These are phyloP conservation scores for Avena insularis DNA, from an alignment of 176 grass and related monocot species.

Conservation along the genomic window DNA sequence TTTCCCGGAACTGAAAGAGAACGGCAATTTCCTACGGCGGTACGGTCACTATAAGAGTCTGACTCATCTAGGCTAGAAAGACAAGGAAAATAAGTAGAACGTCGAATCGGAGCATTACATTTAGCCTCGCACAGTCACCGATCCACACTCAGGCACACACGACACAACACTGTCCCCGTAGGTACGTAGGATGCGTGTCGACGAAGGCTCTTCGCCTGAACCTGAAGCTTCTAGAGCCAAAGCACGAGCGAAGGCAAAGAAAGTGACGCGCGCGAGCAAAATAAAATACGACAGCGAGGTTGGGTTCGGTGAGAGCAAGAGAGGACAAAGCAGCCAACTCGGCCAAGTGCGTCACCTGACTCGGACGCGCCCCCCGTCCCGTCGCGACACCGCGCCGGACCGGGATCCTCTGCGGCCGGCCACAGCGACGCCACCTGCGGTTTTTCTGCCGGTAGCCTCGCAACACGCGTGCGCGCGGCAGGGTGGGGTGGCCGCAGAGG, in stretches of 20 bases:
- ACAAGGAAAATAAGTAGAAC: no score
- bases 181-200: background rate
- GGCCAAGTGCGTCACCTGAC: slow-evolving; percentile 48
- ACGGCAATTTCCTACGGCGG: no score
- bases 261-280: background rate
- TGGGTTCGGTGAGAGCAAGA: background rate
- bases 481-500: background rate
- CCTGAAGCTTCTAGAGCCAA: background rate
- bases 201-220: background rate
- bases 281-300: background rate
- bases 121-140: background rate
- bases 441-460: background rate
- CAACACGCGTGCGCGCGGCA: background rate
- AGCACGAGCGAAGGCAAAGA: background rate
- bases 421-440: background rate
- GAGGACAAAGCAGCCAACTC: slow-evolving; percentile 44
- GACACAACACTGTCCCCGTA: background rate
- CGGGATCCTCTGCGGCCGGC: slow-evolving; percentile 25
- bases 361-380: background rate
- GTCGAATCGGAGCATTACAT: no score
- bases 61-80: no score
- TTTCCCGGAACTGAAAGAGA: no score
- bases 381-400: background rate
- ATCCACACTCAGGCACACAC: background rate
- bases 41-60: no score